Conservation (phyloP, 495 filamentous ascomycete genomes). For the Articulospora tetracladia region DNA sequence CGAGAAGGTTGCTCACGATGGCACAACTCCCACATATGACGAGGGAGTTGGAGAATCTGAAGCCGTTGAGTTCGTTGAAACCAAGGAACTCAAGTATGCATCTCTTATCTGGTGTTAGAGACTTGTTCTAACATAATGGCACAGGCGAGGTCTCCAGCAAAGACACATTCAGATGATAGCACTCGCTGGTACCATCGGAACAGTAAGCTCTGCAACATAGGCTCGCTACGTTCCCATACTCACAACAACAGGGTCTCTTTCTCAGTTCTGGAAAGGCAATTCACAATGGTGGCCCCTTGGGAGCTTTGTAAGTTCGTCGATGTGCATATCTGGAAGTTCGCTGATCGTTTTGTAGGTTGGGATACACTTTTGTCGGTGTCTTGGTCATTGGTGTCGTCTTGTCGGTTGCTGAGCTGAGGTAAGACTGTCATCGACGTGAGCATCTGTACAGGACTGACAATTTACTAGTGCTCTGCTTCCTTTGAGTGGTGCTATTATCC, state of each 20-base stretch:
- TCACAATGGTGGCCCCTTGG: slow-evolving; percentile 19
- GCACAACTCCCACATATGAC: slow-evolving; percentile 3
- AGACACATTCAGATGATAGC: slow-evolving; percentile 80
- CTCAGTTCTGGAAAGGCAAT: slow-evolving; percentile 24
- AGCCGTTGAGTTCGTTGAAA: slow-evolving; percentile 15
- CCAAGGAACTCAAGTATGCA: slow-evolving; percentile 14
- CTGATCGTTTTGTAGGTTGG: slow-evolving; percentile 6
- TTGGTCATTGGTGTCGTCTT: slow-evolving; percentile 20
- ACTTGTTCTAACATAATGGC: not conserved
- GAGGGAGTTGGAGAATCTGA: slow-evolving; percentile 10
- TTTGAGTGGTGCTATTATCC: slow-evolving; percentile 39
- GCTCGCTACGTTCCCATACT: not conserved
- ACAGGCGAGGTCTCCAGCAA: slow-evolving; percentile 52
- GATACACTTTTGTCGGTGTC: slow-evolving; percentile 21
- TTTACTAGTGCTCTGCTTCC: slow-evolving; percentile 42
- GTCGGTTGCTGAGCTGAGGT: slow-evolving; percentile 22
- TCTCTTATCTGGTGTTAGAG: not conserved
- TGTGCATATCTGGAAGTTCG: not conserved
- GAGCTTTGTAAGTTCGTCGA: slow-evolving; percentile 16
- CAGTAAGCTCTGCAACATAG: slow-evolving; percentile 11
- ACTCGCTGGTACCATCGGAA: slow-evolving; percentile 56
- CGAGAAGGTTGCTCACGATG: slow-evolving; percentile 2
- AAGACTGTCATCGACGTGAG: not conserved
- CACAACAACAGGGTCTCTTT: slow-evolving; percentile 18
- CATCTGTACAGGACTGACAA: not conserved